Conservation (phyloP, 2,329 filamentous ascomycete species). For the Corniculantispora saksenae region DNA sequence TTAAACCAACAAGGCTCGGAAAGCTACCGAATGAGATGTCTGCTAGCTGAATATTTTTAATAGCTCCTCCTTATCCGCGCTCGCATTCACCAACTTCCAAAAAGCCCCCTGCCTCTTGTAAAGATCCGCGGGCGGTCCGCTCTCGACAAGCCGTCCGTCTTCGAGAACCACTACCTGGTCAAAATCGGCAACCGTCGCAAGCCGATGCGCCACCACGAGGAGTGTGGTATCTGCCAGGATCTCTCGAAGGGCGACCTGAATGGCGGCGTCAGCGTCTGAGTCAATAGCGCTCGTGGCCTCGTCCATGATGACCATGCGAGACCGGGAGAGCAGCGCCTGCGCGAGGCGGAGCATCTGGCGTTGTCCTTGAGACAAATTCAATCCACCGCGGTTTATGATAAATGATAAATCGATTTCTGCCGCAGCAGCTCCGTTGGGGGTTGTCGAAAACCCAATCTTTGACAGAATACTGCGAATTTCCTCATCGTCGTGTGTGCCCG, state of each 20-base stretch:
- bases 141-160: conserved; percentile 62
- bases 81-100: background rate
- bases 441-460: conserved; percentile 59
- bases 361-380: conserved; percentile 64
- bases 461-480: conserved; percentile 64
- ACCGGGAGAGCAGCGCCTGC: conserved; percentile 57
- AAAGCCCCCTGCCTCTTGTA: conserved; percentile 41
- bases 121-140: conserved; percentile 57
- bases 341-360: conserved; percentile 68
- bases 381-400: background rate
- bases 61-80: background rate
- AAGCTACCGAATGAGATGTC: background rate
- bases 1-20: background rate
- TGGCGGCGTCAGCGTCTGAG: conserved; percentile 67
- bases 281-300: conserved; percentile 44
- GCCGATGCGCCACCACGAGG: conserved; percentile 66
- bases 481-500: conserved; percentile 61
- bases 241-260: conserved; percentile 55
- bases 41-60: background rate
- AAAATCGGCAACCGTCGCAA: conserved; percentile 70
- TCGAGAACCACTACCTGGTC: conserved; percentile 66
- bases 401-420: background rate
- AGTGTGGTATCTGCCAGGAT: conserved; percentile 63
- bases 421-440: background rate
- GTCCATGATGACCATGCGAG: conserved; percentile 70